Evolutionary conservation across 768 basidiomycete genomes (phyloP).

Genomic region (Russula foetens): DNA sequence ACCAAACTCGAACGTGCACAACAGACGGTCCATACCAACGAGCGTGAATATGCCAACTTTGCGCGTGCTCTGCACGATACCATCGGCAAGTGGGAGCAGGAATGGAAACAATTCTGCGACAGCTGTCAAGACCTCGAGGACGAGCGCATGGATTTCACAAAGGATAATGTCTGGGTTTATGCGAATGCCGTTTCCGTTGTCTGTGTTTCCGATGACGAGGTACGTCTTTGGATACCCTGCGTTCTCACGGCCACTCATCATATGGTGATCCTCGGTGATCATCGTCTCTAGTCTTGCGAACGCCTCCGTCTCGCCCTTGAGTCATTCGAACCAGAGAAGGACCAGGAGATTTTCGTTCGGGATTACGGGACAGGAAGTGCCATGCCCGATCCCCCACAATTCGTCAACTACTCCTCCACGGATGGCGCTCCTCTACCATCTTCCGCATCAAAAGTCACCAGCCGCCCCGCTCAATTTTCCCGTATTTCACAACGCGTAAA

Average conservation of each 20-base stretch:
- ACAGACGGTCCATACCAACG: conserved; percentile 83
- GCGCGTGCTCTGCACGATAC: conserved; percentile 74
- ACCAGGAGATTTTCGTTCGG: conserved; percentile 84
- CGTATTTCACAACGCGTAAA: conserved; percentile 32
- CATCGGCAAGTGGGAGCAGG: conserved; percentile 77
- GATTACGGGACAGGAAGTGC: conserved; percentile 82
- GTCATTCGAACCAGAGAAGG: conserved; percentile 78
- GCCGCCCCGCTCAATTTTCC: conserved; percentile 48
- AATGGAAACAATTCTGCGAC: conserved; percentile 95
- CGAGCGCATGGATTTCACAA: conserved; percentile 88
- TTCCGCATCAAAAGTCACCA: conserved; percentile 47
- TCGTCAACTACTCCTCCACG: conserved; percentile 62
- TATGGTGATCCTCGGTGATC: not conserved
- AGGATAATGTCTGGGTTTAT: conserved; percentile 93
- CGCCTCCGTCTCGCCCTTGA: conserved; percentile 79
- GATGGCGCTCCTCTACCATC: conserved; percentile 56
- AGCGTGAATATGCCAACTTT: conserved; percentile 88
- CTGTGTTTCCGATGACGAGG: conserved; percentile 94
- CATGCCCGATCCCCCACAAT: conserved; percentile 83
- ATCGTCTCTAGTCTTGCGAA: conserved; percentile 74
- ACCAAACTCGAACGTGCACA: conserved; percentile 82
- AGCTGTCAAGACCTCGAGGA: conserved; percentile 94
- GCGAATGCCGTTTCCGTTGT: conserved; percentile 95
- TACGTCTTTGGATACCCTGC: conserved; percentile 28
- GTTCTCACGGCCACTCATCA: not conserved